Conservation (phyloP, 108 stramenopile species). For the Bacterosira constricta region DNA sequence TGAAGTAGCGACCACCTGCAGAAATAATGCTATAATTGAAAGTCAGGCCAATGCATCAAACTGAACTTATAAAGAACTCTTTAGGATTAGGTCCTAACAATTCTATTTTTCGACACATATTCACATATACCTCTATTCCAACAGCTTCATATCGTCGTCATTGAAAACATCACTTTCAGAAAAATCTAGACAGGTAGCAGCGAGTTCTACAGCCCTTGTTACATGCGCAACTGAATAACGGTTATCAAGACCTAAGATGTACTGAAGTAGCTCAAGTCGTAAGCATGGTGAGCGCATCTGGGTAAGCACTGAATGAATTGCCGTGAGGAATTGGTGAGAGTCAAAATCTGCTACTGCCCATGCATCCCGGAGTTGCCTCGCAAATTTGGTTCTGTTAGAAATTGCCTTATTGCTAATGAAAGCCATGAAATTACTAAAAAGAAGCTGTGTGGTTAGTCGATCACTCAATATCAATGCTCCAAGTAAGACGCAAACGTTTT, state of each 20-base stretch:
- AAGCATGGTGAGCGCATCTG: constrained; percentile 87
- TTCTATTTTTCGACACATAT: too few species aligned
- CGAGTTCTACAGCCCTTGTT: constrained; percentile 78
- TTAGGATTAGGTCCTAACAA: too few species aligned
- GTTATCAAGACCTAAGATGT: constrained; percentile 89
- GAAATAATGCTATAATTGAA: too few species aligned
- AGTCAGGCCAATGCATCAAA: too few species aligned
- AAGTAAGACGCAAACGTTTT: too few species aligned
- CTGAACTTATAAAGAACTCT: too few species aligned
- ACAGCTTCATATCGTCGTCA: constrained; percentile 3
- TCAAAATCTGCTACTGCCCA: constrained; percentile 70
- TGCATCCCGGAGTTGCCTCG: constrained; percentile 69
- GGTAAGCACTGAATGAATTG: constrained; percentile 66
- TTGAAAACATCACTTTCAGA: constrained; percentile 48
- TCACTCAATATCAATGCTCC: too few species aligned
- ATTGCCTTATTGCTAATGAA: constrained; percentile 91
- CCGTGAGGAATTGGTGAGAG: constrained; percentile 63
- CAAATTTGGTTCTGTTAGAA: constrained; percentile 81
- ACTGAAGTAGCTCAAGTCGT: constrained; percentile 88
- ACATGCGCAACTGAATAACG: constrained; percentile 89
- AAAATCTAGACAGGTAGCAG: constrained; percentile 76
- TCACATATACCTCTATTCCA: too few species aligned
- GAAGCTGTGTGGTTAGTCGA: too few species aligned
- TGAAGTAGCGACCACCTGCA: too few species aligned
- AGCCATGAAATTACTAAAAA: constrained; percentile 76